Evolutionary conservation across 2,329 filamentous ascomycete species (phyloP), one percentile per base, ranked within the genome.

Genomic region (Neoscytalidium dimidiatum): DNA sequence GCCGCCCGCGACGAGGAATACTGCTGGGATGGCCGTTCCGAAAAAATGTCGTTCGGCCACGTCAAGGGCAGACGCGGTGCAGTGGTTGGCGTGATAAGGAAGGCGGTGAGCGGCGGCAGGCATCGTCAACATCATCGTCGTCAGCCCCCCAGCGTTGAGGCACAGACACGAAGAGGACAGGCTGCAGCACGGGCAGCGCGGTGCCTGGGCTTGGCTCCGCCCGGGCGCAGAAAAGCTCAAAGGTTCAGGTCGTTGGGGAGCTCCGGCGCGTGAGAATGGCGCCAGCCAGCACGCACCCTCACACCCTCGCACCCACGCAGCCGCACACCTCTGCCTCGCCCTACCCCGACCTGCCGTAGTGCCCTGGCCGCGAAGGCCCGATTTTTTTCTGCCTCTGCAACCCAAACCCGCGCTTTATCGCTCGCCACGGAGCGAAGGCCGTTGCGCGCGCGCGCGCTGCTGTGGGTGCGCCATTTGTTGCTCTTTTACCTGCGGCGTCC

Each of bases 71-170:
- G 29, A 29, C 44, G 44, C 28, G 38, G 17, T 41, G 21, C 35
- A 11, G 38, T n/a, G n/a, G n/a, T 43, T 57, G 56, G 56, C 56
- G 56, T 60, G 56, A 46, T 60, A 23, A 23, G 38, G 38, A 46
- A 46, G 56, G 56, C 56, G 56, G 56, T 60, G 53, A 58, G 38
- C 35, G 35, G 35, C n/a, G n/a, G n/a, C n/a, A n/a, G n/a, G n/a
- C n/a, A n/a, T n/a, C n/a, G n/a, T n/a, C n/a, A n/a, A n/a, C n/a
- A n/a, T n/a, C n/a, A n/a, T n/a, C n/a, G n/a, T n/a, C n/a, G n/a
- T n/a, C n/a, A n/a, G n/a, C n/a, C n/a, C n/a, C n/a, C n/a, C n/a
- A n/a, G n/a, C n/a, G n/a, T n/a, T n/a, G n/a, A n/a, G n/a, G n/a
- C n/a, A n/a, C n/a, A n/a, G n/a, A n/a, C n/a, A n/a, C n/a, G n/a